phyloP scores from a whole-genome alignment of 129 eudicot species.

The Logfia minima region DNA sequence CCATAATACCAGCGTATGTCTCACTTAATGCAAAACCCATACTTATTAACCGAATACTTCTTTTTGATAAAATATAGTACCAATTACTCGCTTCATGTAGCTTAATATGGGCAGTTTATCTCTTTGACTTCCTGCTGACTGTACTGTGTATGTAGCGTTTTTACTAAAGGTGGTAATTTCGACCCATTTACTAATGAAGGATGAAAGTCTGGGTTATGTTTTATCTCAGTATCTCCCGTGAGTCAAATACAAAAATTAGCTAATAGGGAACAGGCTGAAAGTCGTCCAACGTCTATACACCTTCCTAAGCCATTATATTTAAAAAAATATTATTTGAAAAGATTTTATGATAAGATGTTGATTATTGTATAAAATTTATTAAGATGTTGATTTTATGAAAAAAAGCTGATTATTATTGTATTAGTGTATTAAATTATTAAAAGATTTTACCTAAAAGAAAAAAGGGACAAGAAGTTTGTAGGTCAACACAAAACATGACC shows the following conservation, averaged over 20 bases:
- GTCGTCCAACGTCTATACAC: too few relatives aligned
- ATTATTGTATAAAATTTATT: too few relatives aligned
- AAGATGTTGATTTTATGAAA: too few relatives aligned
- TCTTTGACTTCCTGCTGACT: not conserved
- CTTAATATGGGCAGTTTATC: not conserved
- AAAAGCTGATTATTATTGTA: too few relatives aligned
- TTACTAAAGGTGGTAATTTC: not conserved
- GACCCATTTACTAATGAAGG: not conserved
- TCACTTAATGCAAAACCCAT: conserved; percentile 4
- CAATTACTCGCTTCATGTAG: not conserved
- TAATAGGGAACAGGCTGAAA: too few relatives aligned
- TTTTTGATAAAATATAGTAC: not conserved
- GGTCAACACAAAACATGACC: not conserved
- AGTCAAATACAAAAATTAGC: too few relatives aligned
- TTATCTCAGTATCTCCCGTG: too few relatives aligned
- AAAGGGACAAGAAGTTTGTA: not conserved
- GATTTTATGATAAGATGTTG: too few relatives aligned
- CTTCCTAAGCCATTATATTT: too few relatives aligned
- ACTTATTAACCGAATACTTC: not conserved
- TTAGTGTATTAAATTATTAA: not conserved
- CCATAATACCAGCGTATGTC: conserved; percentile 91
- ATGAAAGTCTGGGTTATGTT: not conserved
- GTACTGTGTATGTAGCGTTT: not conserved
- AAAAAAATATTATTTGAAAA: too few relatives aligned
- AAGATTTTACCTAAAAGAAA: too few relatives aligned